Base-by-base conservation (phyloP, 495 filamentous ascomycete species). In the Penicillium manginii region DNA sequence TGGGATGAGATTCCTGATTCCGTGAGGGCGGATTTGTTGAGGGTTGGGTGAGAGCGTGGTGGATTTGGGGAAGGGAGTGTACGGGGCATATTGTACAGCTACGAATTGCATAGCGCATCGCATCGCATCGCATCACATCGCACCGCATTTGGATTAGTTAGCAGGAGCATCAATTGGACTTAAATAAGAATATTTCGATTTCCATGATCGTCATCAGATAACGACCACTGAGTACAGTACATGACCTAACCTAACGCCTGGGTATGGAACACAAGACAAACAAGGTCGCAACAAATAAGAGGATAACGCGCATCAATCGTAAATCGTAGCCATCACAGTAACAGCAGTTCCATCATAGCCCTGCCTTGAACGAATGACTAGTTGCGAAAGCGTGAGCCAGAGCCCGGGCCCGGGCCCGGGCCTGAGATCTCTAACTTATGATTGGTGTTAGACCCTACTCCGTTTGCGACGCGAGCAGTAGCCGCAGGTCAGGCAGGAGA, bases 401-500 rank as follows among this genome's bases (percentile, higher is more conserved):
- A n/a, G n/a, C n/a, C n/a, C n/a, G n/a, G n/a, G n/a, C n/a, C n/a
- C n/a, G n/a, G n/a, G n/a, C n/a, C n/a, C n/a, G n/a, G n/a, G n/a
- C 26, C 26, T 29, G 3, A 29, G 26, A 5, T 29, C 26, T 29
- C 9, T 8, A 4, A 1, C 9, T 29, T 29, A 29, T 29, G 35
- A 11, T 10, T 11, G 32, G 37, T 23, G 29, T 64, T 46, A 72
- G n/a, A 73, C 60, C 52, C 71, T 64, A 11, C 55, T 55, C 21
- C 63, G 55, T 32, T 76, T 65, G 35, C 81, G 61, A 23, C 75
- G 56, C 17, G 83, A 85, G 32, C 74, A 76, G 29, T 78, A 78
- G 15, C 90, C 85, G 79, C 92, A 97, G 43, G 92, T 96, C 54
- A 97, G 74, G 80, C 87, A 96, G 58, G 83, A 84, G 78, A 97